Conservation (phyloP, 371 early-diverging fungal genomes). For the Entomophthora muscae region DNA sequence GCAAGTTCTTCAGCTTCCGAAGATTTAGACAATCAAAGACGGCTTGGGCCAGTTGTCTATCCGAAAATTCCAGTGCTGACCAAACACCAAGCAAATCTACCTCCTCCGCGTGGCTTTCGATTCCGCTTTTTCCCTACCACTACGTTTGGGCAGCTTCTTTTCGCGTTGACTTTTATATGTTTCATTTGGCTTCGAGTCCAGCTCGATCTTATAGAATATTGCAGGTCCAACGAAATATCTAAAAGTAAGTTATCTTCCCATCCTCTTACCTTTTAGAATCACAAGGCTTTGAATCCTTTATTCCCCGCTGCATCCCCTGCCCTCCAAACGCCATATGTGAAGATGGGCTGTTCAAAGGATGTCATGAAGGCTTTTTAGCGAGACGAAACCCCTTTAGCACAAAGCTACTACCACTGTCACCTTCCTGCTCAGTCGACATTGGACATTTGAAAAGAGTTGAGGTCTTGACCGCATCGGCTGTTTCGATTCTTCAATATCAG, state of each 20-base stretch:
- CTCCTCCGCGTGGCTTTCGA: background rate
- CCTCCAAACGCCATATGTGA: background rate
- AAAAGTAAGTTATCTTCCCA: background rate
- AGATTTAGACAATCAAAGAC: no score
- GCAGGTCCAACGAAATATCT: background rate
- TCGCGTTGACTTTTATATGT: background rate
- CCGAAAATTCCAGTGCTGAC: background rate
- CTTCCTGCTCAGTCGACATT: background rate
- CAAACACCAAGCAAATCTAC: background rate
- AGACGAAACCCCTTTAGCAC: background rate
- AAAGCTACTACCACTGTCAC: background rate
- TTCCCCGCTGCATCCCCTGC: background rate
- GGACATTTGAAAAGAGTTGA: conserved; percentile 1
- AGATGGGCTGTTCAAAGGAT: background rate
- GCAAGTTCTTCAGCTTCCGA: no score
- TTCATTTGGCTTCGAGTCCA: background rate
- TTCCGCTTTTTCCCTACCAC: background rate
- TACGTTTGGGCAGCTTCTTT: background rate
- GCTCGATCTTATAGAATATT: background rate
- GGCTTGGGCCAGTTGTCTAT: background rate
- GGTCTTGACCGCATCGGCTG: background rate
- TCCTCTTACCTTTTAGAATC: background rate
- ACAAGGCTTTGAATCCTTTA: background rate
- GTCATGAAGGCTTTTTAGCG: background rate
- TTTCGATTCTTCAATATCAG: background rate